These are phyloP conservation scores for Colletotrichum sp. DNA, from an alignment of 2,329 filamentous ascomycete species.

Conservation along the genomic window DNA sequence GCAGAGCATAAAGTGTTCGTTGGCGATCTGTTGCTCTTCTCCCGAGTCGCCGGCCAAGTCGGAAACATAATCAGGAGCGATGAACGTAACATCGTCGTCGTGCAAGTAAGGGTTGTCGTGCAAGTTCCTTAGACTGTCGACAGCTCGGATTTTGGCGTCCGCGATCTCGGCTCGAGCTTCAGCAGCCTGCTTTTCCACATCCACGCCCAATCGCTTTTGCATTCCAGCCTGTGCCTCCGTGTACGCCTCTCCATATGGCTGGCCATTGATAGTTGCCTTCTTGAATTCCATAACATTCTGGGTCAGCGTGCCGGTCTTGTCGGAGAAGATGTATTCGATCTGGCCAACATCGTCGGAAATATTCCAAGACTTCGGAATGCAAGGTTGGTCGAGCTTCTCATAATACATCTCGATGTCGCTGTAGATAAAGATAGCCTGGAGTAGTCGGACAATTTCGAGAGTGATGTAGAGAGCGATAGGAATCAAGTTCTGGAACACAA, in stretches of 20 bases:
- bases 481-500: conserved; percentile 97
- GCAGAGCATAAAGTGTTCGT: conserved; percentile 91
- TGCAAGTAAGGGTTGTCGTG: conserved; percentile 91
- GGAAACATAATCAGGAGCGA: conserved; percentile 86
- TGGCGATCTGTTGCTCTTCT: conserved; percentile 75
- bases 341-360: conserved; percentile 98
- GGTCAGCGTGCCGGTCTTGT: conserved; percentile 89
- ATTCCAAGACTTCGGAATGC: conserved; percentile 98
- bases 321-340: conserved; percentile 98
- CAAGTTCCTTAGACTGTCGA: conserved; percentile 74
- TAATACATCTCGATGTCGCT: conserved; percentile 98
- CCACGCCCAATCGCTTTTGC: conserved; percentile 87
- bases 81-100: conserved; percentile 89
- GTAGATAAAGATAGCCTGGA: conserved; percentile 97
- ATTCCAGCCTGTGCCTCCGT: conserved; percentile 97
- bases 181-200: conserved; percentile 81
- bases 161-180: conserved; percentile 80
- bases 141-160: conserved; percentile 73
- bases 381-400: conserved; percentile 90
- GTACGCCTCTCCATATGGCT: conserved; percentile 95
- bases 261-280: conserved; percentile 95
- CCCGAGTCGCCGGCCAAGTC: conserved; percentile 83
- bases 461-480: conserved; percentile 98
- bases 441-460: conserved; percentile 90
- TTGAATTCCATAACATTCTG: conserved; percentile 99